Base-by-base conservation (phyloP, 164 flowering plant genomes). In the Dillenia turbinata region DNA sequence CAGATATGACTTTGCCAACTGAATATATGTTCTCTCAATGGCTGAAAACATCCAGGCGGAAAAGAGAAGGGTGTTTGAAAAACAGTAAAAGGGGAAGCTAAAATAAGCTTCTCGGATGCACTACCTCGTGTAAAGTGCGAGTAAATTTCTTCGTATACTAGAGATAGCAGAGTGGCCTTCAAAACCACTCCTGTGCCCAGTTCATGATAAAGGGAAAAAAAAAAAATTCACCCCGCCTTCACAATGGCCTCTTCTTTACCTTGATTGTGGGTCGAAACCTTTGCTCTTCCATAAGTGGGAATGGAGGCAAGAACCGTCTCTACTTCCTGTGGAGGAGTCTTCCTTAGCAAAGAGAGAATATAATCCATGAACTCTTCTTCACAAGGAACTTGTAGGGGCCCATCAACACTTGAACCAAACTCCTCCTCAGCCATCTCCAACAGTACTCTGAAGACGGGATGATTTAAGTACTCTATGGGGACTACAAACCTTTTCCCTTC, bases 351-450 rank as follows among this genome's bases (percentile, higher is more conserved):
- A 56, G 69, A 60, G 33, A 79, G 66, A 54, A 79, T 73, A 63
- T 69, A 68, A 22, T 69, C 76, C 76, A 76, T 72, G 50, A 79
- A 49, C 66, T 75, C 77, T 60, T 76, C 71, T 56, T 79, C 83
- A 69, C 78, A 76, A 46, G 83, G 80, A n/a, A 79, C 74, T 56
- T 61, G 62, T 3, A 79, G 63, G n/a, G 80, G 83, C 2, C 80
- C 80, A 43, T 67, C 63, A 62, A 63, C 68, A 12, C 67, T 63
- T 15, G 68, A 52, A 2, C 80, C 80, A 46, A 72, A 79, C 77
- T 79, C 83, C 63, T 79, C 83, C 58, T 79, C 83, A 3, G 78
- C 83, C 83, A 76, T 79, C 60, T 73, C 78, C 56, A 79, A 54
- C 13, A 79, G 71, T 59, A 76, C 78, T 66, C 56, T 71, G 62